phyloP scores from a whole-genome alignment of 306 rosid species.

The Corylus americana region DNA sequence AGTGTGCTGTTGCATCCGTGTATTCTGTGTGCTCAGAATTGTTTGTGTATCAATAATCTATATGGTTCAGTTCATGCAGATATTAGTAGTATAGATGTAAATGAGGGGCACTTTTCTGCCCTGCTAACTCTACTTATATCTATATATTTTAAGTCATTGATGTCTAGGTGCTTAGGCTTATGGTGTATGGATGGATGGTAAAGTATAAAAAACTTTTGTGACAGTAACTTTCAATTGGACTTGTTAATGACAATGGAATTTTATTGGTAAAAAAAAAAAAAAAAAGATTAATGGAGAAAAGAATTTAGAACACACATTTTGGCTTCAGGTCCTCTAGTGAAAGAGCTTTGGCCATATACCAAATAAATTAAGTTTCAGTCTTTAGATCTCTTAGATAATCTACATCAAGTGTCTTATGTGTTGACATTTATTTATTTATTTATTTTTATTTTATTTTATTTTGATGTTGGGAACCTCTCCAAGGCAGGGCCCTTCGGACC shows the following conservation, averaged over 20 bases:
- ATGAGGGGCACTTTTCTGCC: too few species aligned
- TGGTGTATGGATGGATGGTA: neutral
- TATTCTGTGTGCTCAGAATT: too few species aligned
- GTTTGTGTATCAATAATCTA: too few species aligned
- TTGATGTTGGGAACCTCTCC: too few species aligned
- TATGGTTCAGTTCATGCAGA: too few species aligned
- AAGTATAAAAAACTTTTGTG: neutral
- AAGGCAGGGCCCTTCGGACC: too few species aligned
- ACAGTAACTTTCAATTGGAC: neutral
- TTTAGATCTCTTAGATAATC: neutral
- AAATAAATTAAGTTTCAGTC: neutral
- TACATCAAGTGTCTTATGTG: neutral
- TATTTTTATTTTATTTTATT: too few species aligned
- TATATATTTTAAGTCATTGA: too few species aligned
- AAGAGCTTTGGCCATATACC: neutral
- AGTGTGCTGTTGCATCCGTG: too few species aligned
- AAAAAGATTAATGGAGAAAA: neutral
- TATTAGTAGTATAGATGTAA: too few species aligned
- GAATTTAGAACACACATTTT: neutral
- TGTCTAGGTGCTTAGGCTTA: neutral
- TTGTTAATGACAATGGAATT: too few species aligned
- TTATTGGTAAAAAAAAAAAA: neutral
- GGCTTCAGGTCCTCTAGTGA: neutral
- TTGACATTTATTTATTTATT: neutral
- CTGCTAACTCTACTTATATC: too few species aligned